Base-by-base conservation (phyloP, 805 yeast genomes). In the Ogataea methanolica region DNA sequence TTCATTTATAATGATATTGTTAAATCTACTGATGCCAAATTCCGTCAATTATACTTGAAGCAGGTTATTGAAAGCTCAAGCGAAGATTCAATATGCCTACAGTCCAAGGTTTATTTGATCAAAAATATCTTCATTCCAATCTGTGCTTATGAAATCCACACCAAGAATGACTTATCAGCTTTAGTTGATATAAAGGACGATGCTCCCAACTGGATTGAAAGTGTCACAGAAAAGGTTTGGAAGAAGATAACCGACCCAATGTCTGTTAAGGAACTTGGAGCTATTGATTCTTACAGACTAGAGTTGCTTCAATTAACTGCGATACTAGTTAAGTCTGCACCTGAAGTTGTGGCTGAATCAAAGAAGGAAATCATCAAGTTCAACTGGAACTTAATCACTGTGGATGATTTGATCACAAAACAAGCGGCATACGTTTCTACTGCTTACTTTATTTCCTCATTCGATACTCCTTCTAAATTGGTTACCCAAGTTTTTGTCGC, bases 401-500 rank as follows among this genome's bases (percentile, higher is more conserved):
- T 91, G 33, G 97, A 91, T 52, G 99, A 94, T 61, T 78, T 83
- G 44, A 78, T 90, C 43, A 80, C 96, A 23, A 94, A 94, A 61
- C 96, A 91, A 57, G 88, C 94, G 4, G 97, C 98, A 0, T 91
- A 92, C 62, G 88, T 90, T 33, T 81, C 91, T 0, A 90, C 95
- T 2, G 79, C 96, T 0, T 81, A 82, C 61, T 94, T 92, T 65
- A 90, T 94, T 50, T 78, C 89, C 0, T 85, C 85, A 1, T 94
- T 82, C 60, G 97, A 90, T 40, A 89, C 96, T 0, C 95, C 97
- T 7, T 76, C 87, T 0, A 86, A 88, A 58, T 79, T 95, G 44
- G 95, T 92, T 4, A 85, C 92, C 0, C 97, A 89, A 62, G 88
- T 92, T 3, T 94, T 92, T 69, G 96, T 89, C 48, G 96, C 97